These are phyloP conservation scores for Coniella vitis DNA, from an alignment of 2,329 filamentous ascomycete species.

Conservation along the genomic window DNA sequence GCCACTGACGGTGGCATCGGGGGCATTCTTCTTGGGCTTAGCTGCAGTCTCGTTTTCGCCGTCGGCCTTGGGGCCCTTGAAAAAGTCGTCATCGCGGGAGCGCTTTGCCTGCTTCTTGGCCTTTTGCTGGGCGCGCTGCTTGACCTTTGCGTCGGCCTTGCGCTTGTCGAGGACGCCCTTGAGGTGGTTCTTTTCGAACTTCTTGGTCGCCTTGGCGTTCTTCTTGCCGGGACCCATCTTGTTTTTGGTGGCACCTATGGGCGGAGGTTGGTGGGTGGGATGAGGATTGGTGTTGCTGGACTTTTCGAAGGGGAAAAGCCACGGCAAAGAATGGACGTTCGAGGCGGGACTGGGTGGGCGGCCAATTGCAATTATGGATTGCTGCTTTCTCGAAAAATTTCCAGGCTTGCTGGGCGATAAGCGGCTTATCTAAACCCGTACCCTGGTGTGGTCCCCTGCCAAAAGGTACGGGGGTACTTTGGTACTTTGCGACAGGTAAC, in stretches of 20 bases:
- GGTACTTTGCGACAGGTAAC: neutral
- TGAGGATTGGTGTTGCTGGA: neutral
- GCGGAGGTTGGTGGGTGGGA: no score
- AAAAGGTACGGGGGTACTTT: neutral
- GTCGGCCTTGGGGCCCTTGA: constrained; percentile 41
- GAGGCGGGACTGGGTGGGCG: no score
- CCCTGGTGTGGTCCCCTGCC: neutral
- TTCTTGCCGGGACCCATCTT: constrained; percentile 68
- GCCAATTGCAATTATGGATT: constrained; percentile 5
- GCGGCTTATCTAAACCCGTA: constrained; percentile 1
- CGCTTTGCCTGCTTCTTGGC: constrained; percentile 66
- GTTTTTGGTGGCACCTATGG: no score
- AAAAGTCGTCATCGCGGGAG: constrained; percentile 47
- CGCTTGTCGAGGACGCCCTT: constrained; percentile 81
- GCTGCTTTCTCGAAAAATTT: constrained; percentile 17
- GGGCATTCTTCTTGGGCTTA: constrained; percentile 29
- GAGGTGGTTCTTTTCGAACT: constrained; percentile 92
- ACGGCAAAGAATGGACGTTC: constrained; percentile 6
- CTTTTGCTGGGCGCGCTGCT: constrained; percentile 80
- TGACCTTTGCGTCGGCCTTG: constrained; percentile 81
- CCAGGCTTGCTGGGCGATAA: constrained; percentile 3
- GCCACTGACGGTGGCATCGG: constrained; percentile 51
- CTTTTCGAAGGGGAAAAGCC: neutral
- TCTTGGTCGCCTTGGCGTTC: constrained; percentile 77
- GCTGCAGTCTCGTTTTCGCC: constrained; percentile 38